Evolutionary conservation across 2,329 filamentous ascomycete genomes (phyloP).

Genomic region (Pseudopithomyces chartarum): DNA sequence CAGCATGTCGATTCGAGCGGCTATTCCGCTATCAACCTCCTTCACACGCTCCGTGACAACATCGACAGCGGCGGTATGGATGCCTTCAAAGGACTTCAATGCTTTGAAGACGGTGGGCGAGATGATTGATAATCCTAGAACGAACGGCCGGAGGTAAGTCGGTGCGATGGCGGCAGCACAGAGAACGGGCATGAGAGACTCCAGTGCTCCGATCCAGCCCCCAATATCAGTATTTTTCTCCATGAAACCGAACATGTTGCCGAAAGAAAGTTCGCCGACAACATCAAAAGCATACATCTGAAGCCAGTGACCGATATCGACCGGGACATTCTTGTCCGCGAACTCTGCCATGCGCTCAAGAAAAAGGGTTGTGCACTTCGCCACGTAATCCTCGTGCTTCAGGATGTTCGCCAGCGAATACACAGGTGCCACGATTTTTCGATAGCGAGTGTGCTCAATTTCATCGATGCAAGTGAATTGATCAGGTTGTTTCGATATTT

Average conservation of each 20-base stretch:
- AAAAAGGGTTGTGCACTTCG: slow-evolving; percentile 28
- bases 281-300: slow-evolving; percentile 44
- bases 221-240: slow-evolving; percentile 46
- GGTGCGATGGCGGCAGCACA: slow-evolving; percentile 35
- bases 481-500: slow-evolving; percentile 26
- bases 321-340: slow-evolving; percentile 17
- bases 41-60: slow-evolving; percentile 20
- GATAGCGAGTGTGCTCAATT: slow-evolving; percentile 19
- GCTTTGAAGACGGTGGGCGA: slow-evolving; percentile 26
- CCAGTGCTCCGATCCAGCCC: slow-evolving; percentile 44
- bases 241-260: slow-evolving; percentile 50
- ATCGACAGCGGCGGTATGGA: slow-evolving; percentile 28
- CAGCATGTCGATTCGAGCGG: slow-evolving; percentile 12
- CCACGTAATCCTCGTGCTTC: slow-evolving; percentile 31
- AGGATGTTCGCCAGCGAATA: slow-evolving; percentile 51
- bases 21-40: slow-evolving; percentile 6
- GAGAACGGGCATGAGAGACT: slow-evolving; percentile 39
- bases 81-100: slow-evolving; percentile 32
- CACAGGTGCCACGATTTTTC: slow-evolving; percentile 22
- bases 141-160: slow-evolving; percentile 34
- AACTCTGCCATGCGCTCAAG: slow-evolving; percentile 24
- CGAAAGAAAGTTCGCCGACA: slow-evolving; percentile 49
- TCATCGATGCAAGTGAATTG: slow-evolving; percentile 26
- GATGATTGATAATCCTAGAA: slow-evolving; percentile 29
- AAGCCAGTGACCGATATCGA: slow-evolving; percentile 36